Conservation (phyloP, 306 rosid species). For the Vicia sativa region DNA sequence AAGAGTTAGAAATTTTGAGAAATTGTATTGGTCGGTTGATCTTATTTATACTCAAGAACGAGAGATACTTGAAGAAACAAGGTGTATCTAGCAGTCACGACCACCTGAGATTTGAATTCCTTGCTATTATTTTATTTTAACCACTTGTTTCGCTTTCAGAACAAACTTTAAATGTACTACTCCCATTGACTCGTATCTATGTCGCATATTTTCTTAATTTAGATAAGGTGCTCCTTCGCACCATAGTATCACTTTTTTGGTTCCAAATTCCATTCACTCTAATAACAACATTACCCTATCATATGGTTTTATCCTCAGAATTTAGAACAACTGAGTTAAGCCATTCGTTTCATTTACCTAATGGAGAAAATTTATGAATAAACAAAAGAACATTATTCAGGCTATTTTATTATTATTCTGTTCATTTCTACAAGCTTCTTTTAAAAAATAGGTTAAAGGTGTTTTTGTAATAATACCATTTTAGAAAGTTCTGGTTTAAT, state of each 20-base stretch:
- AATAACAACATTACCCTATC: background rate
- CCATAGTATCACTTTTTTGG: background rate
- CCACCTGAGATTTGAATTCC: conserved; percentile 7
- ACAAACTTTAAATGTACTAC: background rate
- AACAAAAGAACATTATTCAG: background rate
- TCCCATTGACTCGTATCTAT: conserved; percentile 10
- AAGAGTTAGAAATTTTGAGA: too few species aligned
- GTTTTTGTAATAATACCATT: too few species aligned
- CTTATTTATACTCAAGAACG: too few species aligned
- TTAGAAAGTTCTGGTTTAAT: too few species aligned
- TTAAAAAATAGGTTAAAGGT: too few species aligned
- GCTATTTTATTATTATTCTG: background rate
- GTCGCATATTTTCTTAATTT: conserved; percentile 4
- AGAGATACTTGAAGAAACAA: background rate
- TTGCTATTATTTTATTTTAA: background rate
- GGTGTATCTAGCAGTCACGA: conserved; percentile 13
- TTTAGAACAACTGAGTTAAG: conserved; percentile 31
- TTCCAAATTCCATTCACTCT: conserved; percentile 33
- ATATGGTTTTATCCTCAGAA: conserved; percentile 33
- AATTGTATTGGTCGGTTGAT: too few species aligned
- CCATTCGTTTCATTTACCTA: conserved; percentile 10
- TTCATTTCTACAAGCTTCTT: background rate
- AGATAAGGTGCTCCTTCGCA: conserved; percentile 26
- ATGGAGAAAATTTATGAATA: background rate
- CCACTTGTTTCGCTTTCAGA: background rate